Evolutionary conservation across 1,284 basidiomycete species (phyloP), one percentile per base, ranked within the genome.

Genomic region (Veloboletus limbatus): DNA sequence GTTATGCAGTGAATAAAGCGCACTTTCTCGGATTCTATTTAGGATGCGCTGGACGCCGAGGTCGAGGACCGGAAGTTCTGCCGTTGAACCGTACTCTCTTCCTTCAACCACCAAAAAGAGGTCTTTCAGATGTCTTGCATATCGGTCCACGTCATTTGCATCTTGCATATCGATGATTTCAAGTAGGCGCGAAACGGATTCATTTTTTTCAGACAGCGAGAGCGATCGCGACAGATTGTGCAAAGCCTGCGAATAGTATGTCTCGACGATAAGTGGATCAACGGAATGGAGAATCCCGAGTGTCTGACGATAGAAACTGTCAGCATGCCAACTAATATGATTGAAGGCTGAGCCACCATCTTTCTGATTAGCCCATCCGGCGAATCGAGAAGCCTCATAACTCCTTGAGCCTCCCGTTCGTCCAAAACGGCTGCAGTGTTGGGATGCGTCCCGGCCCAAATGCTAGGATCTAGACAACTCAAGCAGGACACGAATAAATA

Each of bases 401-500:
- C 70, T 27, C 71, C 69, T 48, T 82, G 81, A 25, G 89, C 86
- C 48, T 89, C 86, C 73, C 75, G 76, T 45, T 70, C 77, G 26
- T 86, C 81, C 39, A 89, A 62, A 5, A 79, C 67, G 3, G 78
- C 66, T 27, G 75, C 72, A 21, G 74, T 64, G 6, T 74, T 70
- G 3, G 70, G 60, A 13, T 62, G 65, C 5, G 73, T 81, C 8
- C 86, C 87, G 6, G 85, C 81, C 87, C 87, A 90, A 26, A 80
- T 53, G 20, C 59, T 60, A 4, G 79, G 73, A 53, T 82, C 74
- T 10, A 88, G 51, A 35, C 71, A 77, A 27, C 74, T 69, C 35
- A 90, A 60, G 53, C 84, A 88, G 2, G 72, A 69, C 9, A 90
- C 58, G 53, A 88, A 87, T 11, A 82, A 54, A 63, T 82, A 82